Conservation (phyloP, 2,329 filamentous ascomycete species). For the Boeremia exigua region DNA sequence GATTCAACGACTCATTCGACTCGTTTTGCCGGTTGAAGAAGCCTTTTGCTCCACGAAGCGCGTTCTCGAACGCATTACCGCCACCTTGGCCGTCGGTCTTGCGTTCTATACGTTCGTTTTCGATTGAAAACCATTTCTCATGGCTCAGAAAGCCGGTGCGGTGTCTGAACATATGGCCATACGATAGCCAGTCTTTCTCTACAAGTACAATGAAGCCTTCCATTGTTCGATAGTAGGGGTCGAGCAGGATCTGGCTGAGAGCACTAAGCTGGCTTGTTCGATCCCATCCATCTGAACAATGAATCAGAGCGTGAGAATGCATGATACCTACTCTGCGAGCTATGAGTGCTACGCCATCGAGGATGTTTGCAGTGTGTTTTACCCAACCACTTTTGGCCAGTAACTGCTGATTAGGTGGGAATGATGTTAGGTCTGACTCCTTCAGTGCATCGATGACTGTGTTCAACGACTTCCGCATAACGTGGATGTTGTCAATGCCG, state of each 20-base stretch:
- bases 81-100: slow-evolving; percentile 49
- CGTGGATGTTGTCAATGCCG: slow-evolving; percentile 97
- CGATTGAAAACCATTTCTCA: slow-evolving; percentile 91
- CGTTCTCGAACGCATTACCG: slow-evolving; percentile 82
- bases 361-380: slow-evolving; percentile 81
- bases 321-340: slow-evolving; percentile 87
- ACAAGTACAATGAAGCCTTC: slow-evolving; percentile 93
- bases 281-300: slow-evolving; percentile 99
- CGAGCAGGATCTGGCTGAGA: slow-evolving; percentile 88
- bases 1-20: slow-evolving; percentile 67
- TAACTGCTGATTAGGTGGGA: slow-evolving; percentile 81
- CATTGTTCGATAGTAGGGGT: slow-evolving; percentile 92
- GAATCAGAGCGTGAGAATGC: slow-evolving; percentile 93
- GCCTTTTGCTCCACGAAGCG: slow-evolving; percentile 81
- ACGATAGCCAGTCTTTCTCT: slow-evolving; percentile 97
- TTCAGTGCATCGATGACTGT: slow-evolving; percentile 90
- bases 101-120: slow-evolving; percentile 75
- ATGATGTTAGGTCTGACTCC: slow-evolving; percentile 83
- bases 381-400: slow-evolving; percentile 88
- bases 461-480: slow-evolving; percentile 90
- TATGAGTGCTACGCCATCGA: slow-evolving; percentile 85
- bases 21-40: slow-evolving; percentile 84
- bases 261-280: slow-evolving; percentile 94
- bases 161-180: slow-evolving; percentile 96
- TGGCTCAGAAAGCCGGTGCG: slow-evolving; percentile 86